Evolutionary conservation across 495 filamentous ascomycete genomes (phyloP), one percentile per base, ranked within the genome.

Genomic region (Penicillium goetzii): DNA sequence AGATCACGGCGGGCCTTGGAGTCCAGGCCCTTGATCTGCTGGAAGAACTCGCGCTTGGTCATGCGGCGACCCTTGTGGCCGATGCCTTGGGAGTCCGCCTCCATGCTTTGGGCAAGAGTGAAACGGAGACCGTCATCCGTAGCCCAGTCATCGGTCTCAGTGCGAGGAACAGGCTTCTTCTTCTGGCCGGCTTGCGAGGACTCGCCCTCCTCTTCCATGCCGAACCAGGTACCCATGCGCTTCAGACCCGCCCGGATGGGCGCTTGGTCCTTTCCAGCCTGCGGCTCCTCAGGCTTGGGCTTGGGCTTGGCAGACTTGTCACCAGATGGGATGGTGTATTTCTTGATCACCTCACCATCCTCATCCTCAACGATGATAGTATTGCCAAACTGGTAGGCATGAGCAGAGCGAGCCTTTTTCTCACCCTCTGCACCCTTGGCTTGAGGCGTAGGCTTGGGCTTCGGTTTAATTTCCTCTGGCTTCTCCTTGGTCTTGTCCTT

Each of bases 351-450:
- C 71, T 99, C 96, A 32, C 96, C 96, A 72, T 97, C 90, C 73
- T 94, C 93, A 68, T 99, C 93, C 76, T 99, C 96, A 17, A 99
- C 92, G 70, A 99, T 97, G 67, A 99, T 94, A 74, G 93, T 97
- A 66, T 92, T 95, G 49, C 93, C 96, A 67, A 94, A 97, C 67
- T 97, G 92, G 69, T 97, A 99, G 4, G 96, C 96, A 68, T 91
- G 85, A 12, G 96, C 96, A 6, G 95, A 88, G 25, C 84, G 79
- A 50, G 47, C 70, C 56, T 72, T 72, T 53, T 74, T 72, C 23
- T 66, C 67, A 15, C 59, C 62, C 5, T 60, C 43, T 4, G 67
- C 65, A 30, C 62, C 56, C 25, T 67, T 63, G 51, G 52, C 61
- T 59, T 65, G 58, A 14, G 57, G 36, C 4, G 67, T 64, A 19